Conservation (phyloP, 1,284 basidiomycete species). For the Peniophora sp. region DNA sequence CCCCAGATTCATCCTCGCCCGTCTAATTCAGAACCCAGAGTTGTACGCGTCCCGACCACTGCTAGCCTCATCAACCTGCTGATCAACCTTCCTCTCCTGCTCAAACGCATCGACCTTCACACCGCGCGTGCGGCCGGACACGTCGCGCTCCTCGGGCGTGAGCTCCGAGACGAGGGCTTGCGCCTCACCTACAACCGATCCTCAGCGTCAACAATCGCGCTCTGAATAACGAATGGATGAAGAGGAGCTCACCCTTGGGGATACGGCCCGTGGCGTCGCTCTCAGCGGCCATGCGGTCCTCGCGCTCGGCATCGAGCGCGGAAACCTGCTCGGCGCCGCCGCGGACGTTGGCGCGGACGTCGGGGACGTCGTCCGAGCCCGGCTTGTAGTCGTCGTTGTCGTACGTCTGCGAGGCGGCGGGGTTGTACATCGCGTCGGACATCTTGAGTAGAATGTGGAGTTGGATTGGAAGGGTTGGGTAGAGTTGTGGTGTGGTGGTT, state of each 20-base stretch:
- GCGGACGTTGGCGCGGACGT: slow-evolving; percentile 11
- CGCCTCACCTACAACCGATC: slow-evolving; percentile 13
- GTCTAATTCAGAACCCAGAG: too few species aligned
- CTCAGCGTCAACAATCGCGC: too few species aligned
- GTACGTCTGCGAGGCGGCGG: slow-evolving; percentile 14
- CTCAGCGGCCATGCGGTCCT: slow-evolving; percentile 15
- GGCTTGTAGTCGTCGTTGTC: slow-evolving; percentile 17
- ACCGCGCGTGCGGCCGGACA: slow-evolving; percentile 16
- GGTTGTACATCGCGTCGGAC: slow-evolving; percentile 17
- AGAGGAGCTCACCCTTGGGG: slow-evolving; percentile 12
- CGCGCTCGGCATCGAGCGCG: slow-evolving; percentile 12
- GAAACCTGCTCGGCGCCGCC: slow-evolving; percentile 19
- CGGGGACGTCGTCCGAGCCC: slow-evolving; percentile 8
- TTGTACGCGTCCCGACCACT: slow-evolving; percentile 3
- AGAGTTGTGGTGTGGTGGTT: too few species aligned
- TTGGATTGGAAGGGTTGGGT: not conserved
- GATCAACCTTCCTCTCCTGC: slow-evolving; percentile 20
- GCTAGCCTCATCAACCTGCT: slow-evolving; percentile 9
- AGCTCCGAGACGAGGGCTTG: slow-evolving; percentile 16
- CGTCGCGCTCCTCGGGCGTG: slow-evolving; percentile 14
- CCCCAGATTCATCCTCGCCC: too few species aligned
- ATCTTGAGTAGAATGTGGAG: not conserved
- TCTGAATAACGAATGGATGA: not conserved
- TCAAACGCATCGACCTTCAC: slow-evolving; percentile 18
- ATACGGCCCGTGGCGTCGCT: slow-evolving; percentile 15